phyloP scores from a whole-genome alignment of 768 basidiomycete genomes.

The Exidia glandulosa region DNA sequence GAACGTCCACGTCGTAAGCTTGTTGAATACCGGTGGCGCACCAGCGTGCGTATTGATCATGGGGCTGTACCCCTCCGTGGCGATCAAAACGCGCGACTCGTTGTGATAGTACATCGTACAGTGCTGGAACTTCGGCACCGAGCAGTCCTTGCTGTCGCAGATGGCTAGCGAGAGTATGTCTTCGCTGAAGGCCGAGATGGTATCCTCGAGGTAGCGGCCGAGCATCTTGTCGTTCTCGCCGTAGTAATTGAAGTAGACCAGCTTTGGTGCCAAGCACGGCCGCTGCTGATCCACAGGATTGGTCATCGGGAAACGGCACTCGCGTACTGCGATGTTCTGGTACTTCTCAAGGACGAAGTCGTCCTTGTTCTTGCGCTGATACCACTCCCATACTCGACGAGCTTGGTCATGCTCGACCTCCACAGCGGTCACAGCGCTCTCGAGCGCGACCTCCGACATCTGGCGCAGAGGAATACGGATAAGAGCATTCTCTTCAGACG shows the following conservation, averaged over 20 bases:
- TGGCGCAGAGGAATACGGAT: slow-evolving; percentile 42
- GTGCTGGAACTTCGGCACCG: slow-evolving; percentile 70
- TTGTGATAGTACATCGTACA: slow-evolving; percentile 89
- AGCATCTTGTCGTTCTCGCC: slow-evolving; percentile 87
- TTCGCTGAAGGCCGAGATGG: slow-evolving; percentile 10
- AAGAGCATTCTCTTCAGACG: slow-evolving; percentile 8
- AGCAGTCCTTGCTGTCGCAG: slow-evolving; percentile 78
- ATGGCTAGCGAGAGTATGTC: slow-evolving; percentile 32
- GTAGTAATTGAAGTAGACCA: slow-evolving; percentile 78
- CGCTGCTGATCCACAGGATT: slow-evolving; percentile 51
- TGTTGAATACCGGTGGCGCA: slow-evolving; percentile 46
- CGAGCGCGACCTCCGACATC: slow-evolving; percentile 55
- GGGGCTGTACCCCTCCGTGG: slow-evolving; percentile 79
- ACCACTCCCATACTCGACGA: slow-evolving; percentile 92
- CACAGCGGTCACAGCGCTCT: slow-evolving; percentile 58
- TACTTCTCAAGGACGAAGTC: slow-evolving; percentile 89
- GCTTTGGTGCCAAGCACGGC: slow-evolving; percentile 40
- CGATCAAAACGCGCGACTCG: slow-evolving; percentile 68
- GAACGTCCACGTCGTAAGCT: slow-evolving; percentile 84
- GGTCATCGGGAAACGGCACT: slow-evolving; percentile 66
- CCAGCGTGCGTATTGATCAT: slow-evolving; percentile 42
- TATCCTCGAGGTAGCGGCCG: slow-evolving; percentile 71
- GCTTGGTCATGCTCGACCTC: slow-evolving; percentile 82
- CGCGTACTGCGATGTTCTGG: slow-evolving; percentile 74
- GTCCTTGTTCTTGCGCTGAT: slow-evolving; percentile 72